Evolutionary conservation across 1,139 yeast species (phyloP).

Genomic region (Lodderomyces margitis): DNA sequence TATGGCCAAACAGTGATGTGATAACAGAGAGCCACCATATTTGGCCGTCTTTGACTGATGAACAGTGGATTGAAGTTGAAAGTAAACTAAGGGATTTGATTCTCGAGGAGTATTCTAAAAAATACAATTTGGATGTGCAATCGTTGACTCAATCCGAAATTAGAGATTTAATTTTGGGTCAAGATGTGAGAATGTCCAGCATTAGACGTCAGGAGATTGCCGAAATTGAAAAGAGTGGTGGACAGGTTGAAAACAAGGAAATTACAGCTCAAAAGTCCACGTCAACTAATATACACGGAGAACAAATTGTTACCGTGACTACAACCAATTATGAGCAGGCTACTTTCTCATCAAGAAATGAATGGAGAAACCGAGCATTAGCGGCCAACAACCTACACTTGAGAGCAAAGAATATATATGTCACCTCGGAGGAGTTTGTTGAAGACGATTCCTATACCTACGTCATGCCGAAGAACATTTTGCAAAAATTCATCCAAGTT

Average conservation of each 20-base stretch:
- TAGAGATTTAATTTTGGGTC: slow-evolving; percentile 91
- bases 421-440: slow-evolving; percentile 52
- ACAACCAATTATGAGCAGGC: slow-evolving; percentile 87
- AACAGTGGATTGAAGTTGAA: slow-evolving; percentile 92
- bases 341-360: slow-evolving; percentile 78
- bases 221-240: slow-evolving; percentile 55
- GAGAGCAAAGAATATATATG: slow-evolving; percentile 75
- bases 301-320: slow-evolving; percentile 90
- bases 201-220: slow-evolving; percentile 75
- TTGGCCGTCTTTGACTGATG: slow-evolving; percentile 89
- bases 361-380: slow-evolving; percentile 89
- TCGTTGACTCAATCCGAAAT: slow-evolving; percentile 92
- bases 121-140: slow-evolving; percentile 80
- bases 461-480: slow-evolving; percentile 76
- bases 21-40: slow-evolving; percentile 75
- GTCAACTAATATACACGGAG: slow-evolving; percentile 92
- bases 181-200: slow-evolving; percentile 89
- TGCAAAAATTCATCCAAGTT: slow-evolving; percentile 74
- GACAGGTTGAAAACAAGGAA: slow-evolving; percentile 34
- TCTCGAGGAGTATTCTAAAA: slow-evolving; percentile 78
- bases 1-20: slow-evolving; percentile 65
- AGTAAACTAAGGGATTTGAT: slow-evolving; percentile 85
- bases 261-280: slow-evolving; percentile 80
- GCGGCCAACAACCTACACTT: slow-evolving; percentile 71
- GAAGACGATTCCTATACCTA: slow-evolving; percentile 58